Evolutionary conservation across 371 early-diverging fungal genomes (phyloP).

Genomic region (Mortierella polycephala): DNA sequence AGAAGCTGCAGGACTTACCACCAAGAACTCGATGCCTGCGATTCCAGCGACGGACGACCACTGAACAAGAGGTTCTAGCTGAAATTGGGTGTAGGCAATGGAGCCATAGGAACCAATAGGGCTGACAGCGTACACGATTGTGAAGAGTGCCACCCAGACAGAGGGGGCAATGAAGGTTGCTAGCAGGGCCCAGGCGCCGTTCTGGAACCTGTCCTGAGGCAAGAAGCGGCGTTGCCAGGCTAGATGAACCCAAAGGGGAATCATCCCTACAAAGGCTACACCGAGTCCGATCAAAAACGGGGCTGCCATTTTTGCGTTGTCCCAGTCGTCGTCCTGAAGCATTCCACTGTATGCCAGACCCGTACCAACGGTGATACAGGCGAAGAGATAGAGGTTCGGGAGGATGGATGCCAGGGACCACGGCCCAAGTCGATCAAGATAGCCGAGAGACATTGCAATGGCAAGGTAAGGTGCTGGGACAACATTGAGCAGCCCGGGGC

Average conservation of each 20-base stretch:
- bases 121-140: conserved; percentile 40
- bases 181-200: conserved; percentile 28
- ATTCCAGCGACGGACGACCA: conserved; percentile 52
- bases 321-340: conserved; percentile 41
- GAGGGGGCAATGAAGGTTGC: conserved; percentile 40
- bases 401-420: conserved; percentile 41
- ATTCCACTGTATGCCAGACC: conserved; percentile 45
- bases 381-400: conserved; percentile 41
- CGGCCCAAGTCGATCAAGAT: conserved; percentile 35
- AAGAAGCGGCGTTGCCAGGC: conserved; percentile 49
- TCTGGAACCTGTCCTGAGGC: conserved; percentile 33
- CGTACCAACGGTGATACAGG: conserved; percentile 38
- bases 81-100: conserved; percentile 44
- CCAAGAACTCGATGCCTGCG: conserved; percentile 44
- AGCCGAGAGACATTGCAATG: conserved; percentile 44
- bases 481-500: conserved; percentile 39
- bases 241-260: conserved; percentile 35
- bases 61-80: conserved; percentile 48
- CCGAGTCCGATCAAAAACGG: conserved; percentile 32
- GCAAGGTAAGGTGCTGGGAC: conserved; percentile 29
- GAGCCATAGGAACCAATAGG: conserved; percentile 50
- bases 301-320: conserved; percentile 15
- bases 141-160: conserved; percentile 43
- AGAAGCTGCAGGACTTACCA: conserved; percentile 26
- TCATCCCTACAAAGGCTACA: conserved; percentile 13